Percentiles rank a stretch among this genome's conserved stretches.
These are phyloP conservation scores for Calendula officinalis DNA, from an alignment of 129 eudicot genomes.

Conservation along the genomic window DNA sequence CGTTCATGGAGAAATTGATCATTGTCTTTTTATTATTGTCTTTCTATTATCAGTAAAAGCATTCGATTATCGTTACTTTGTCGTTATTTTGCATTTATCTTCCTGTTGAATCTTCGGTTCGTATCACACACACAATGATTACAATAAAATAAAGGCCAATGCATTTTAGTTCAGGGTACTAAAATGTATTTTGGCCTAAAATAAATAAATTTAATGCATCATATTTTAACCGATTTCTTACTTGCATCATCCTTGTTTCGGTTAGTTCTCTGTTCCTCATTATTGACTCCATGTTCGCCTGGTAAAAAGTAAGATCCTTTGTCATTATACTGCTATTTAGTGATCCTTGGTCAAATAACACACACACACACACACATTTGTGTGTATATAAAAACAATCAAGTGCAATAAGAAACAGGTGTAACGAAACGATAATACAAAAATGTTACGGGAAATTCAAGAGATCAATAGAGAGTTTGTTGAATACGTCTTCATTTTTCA, in stretches of 20 bases:
- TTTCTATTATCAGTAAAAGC: too few species aligned
- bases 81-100: too few species aligned
- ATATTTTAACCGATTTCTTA: conserved; percentile 40
- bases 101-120: too few species aligned
- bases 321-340: conserved; percentile 11
- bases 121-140: conserved; percentile 1
- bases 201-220: conserved; percentile 6
- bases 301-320: conserved; percentile 25
- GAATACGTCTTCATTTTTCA: neutral
- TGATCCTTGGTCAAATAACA: neutral
- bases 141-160: conserved; percentile 3
- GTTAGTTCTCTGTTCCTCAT: conserved; percentile 93
- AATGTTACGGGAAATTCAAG: conserved; percentile 15
- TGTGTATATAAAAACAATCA: conserved; percentile 14
- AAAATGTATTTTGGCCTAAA: too few species aligned
- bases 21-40: too few species aligned
- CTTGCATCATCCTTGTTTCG: conserved; percentile 99
- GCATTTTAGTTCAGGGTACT: too few species aligned
- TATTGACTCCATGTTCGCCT: conserved; percentile 91
- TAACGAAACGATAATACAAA: conserved; percentile 4
- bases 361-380: conserved; percentile 3
- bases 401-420: conserved; percentile 12
- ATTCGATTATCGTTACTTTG: too few species aligned
- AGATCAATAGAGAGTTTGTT: neutral
- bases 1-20: too few species aligned